These are phyloP conservation scores for Macadamia tetraphylla DNA, from an alignment of 164 flowering plant species.

Conservation along the genomic window DNA sequence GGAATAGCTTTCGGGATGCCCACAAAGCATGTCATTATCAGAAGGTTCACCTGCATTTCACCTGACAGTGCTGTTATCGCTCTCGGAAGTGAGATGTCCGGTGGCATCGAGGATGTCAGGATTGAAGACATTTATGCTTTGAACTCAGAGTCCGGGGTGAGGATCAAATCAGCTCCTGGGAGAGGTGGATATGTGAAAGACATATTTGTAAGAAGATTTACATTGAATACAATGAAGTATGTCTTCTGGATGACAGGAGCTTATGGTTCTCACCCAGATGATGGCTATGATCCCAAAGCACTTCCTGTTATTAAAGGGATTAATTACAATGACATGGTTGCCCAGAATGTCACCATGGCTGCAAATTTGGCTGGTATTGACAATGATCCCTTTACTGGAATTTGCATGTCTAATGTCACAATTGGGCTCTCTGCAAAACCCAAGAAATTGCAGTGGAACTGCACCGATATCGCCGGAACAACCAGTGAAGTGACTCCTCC, in stretches of 20 bases:
- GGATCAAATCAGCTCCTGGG: conserved; percentile 62
- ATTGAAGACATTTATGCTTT: conserved; percentile 56
- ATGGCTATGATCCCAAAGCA: conserved; percentile 51
- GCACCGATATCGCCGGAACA: conserved; percentile 41
- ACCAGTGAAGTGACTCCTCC: conserved; percentile 42
- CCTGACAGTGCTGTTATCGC: conserved; percentile 63
- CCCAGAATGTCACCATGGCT: conserved; percentile 63
- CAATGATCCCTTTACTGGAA: conserved; percentile 42
- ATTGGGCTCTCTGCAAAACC: conserved; percentile 31
- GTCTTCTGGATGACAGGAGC: conserved; percentile 66
- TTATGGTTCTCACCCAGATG: conserved; percentile 51
- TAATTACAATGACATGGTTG: conserved; percentile 48
- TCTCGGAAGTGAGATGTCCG: conserved; percentile 73
- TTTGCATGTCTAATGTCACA: conserved; percentile 62
- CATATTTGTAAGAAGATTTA: conserved; percentile 42
- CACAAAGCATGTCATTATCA: conserved; percentile 45
- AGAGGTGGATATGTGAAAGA: conserved; percentile 59
- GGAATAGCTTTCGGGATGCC: conserved; percentile 61
- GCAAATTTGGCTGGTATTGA: conserved; percentile 49
- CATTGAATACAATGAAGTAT: conserved; percentile 51
- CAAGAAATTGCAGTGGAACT: conserved; percentile 53
- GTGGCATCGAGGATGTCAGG: conserved; percentile 54
- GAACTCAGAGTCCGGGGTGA: conserved; percentile 51
- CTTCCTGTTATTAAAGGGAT: conserved; percentile 42
- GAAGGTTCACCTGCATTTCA: conserved; percentile 60